phyloP scores from a whole-genome alignment of 768 basidiomycete genomes.

The Termitomyces sp. region DNA sequence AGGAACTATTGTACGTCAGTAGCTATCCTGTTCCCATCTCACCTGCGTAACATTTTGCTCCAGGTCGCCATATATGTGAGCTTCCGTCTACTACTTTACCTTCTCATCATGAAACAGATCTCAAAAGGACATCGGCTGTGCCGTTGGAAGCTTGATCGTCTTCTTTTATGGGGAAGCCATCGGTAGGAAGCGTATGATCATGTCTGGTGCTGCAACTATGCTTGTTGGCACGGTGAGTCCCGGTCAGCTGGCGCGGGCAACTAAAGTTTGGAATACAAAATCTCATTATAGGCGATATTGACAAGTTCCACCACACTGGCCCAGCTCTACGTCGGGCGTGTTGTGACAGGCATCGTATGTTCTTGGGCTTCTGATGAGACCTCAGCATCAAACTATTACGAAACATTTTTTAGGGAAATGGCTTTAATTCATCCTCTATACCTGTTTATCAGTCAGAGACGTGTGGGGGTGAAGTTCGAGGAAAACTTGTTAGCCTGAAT shows the following conservation, averaged over 20 bases:
- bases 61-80: slow-evolving; percentile 32
- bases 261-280: background rate
- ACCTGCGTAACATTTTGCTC: background rate
- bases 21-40: background rate
- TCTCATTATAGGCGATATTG: slow-evolving; percentile 27
- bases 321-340: slow-evolving; percentile 34
- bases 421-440: slow-evolving; percentile 38
- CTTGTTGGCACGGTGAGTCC: slow-evolving; percentile 31
- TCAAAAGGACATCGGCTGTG: slow-evolving; percentile 36
- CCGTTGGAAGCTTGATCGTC: slow-evolving; percentile 32
- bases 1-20: slow-evolving; percentile 32
- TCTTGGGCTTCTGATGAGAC: background rate
- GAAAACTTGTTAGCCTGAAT: slow-evolving; percentile 33
- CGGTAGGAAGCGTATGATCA: slow-evolving; percentile 37
- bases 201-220: slow-evolving; percentile 34
- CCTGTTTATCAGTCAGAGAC: slow-evolving; percentile 40
- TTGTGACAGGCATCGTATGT: slow-evolving; percentile 35
- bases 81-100: background rate
- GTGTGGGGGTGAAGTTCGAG: slow-evolving; percentile 32
- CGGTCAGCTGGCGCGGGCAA: slow-evolving; percentile 2
- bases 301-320: slow-evolving; percentile 36
- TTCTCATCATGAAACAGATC: background rate
- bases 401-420: slow-evolving; percentile 29
- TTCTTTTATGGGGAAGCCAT: slow-evolving; percentile 37
- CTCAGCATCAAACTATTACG: background rate